phyloP scores from a whole-genome alignment of 2,329 filamentous ascomycete genomes.

The Aureobasidium sp. region DNA sequence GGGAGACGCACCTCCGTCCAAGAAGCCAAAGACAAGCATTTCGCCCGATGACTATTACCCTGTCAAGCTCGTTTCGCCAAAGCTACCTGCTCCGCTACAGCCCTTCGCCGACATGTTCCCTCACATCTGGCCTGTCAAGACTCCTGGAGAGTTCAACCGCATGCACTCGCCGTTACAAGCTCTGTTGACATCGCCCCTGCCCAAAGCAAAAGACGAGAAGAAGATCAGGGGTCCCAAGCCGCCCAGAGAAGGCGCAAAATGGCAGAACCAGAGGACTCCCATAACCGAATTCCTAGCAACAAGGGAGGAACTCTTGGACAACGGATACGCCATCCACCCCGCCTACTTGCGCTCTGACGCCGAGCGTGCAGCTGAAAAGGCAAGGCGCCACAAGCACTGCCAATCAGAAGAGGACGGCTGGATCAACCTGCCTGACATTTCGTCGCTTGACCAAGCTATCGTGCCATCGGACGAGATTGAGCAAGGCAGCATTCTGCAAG shows the following conservation, averaged over 20 bases:
- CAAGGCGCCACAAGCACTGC: conserved; percentile 31
- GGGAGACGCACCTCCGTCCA: background rate
- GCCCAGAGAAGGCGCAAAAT: conserved; percentile 54
- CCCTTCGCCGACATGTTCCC: conserved; percentile 74
- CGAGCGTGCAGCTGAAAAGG: conserved; percentile 47
- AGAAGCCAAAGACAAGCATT: conserved; percentile 22
- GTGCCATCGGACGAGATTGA: conserved; percentile 52
- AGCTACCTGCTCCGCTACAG: conserved; percentile 37
- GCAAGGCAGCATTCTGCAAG: conserved; percentile 73
- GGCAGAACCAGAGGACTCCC: conserved; percentile 67
- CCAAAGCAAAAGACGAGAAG: conserved; percentile 61
- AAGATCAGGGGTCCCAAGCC: conserved; percentile 50
- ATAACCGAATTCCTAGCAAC: conserved; percentile 71
- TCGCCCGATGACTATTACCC: conserved; percentile 44
- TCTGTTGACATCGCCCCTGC: conserved; percentile 66
- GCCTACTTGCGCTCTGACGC: conserved; percentile 53
- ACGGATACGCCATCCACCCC: conserved; percentile 79
- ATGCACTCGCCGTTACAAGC: conserved; percentile 82
- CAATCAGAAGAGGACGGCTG: conserved; percentile 57
- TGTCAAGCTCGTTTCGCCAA: conserved; percentile 31
- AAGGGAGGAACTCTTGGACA: conserved; percentile 65
- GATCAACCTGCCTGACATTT: conserved; percentile 64
- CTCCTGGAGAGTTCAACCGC: conserved; percentile 72
- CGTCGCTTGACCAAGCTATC: conserved; percentile 55
- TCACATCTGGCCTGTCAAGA: conserved; percentile 81